phyloP scores from a whole-genome alignment of 176 grass and related monocot species.

The Oryza brachyantha region DNA sequence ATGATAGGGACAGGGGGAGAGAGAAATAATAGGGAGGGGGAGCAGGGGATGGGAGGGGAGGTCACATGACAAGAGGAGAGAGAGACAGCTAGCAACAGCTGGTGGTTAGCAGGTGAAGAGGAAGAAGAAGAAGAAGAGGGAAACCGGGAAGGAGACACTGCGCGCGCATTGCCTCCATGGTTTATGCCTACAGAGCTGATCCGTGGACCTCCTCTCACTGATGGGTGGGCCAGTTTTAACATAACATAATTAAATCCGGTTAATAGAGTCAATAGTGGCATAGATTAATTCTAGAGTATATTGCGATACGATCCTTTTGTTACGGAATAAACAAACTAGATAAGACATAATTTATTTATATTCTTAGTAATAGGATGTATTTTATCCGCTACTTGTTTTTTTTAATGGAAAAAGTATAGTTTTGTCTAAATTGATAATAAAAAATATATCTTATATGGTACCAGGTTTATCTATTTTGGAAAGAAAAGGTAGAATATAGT shows the following conservation, averaged over 20 bases:
- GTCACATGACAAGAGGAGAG: conserved; percentile 59
- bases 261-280: no score
- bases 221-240: not conserved
- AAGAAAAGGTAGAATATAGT: no score
- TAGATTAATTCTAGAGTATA: no score
- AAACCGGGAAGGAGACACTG: not conserved
- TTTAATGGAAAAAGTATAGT: no score
- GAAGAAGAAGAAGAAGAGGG: not conserved
- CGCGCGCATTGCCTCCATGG: not conserved
- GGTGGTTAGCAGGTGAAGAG: conserved; percentile 14
- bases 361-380: no score
- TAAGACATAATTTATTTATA: no score
- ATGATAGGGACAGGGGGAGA: conserved; percentile 11
- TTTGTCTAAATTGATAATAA: no score
- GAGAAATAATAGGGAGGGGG: not conserved
- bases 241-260: not conserved
- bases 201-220: not conserved
- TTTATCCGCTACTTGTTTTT: no score
- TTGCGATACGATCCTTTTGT: no score
- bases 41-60: not conserved
- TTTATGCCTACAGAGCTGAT: not conserved
- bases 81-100: conserved; percentile 79
- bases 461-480: no score
- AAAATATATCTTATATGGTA: no score
- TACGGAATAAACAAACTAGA: no score